Percentiles rank a stretch among this genome's conserved stretches.
Conservation (phyloP, 2,329 filamentous ascomycete genomes). For the Neofusicoccum cordaticola region DNA sequence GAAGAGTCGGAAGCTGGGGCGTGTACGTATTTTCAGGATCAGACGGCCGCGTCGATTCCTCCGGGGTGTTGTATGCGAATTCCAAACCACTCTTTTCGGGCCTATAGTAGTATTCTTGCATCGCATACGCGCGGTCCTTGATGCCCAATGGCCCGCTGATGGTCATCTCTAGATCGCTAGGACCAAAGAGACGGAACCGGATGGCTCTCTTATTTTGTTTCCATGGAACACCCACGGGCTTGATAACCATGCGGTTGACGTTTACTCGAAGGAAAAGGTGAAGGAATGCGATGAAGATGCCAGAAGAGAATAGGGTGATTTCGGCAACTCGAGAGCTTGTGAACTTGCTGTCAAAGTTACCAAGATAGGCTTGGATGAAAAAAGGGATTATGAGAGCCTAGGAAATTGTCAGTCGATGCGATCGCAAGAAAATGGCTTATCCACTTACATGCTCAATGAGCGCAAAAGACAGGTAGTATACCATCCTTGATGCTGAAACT, state of each 20-base stretch:
- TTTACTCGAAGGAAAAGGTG: slow-evolving; percentile 67
- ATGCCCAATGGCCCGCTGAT: slow-evolving; percentile 38
- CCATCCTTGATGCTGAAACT: slow-evolving; percentile 65
- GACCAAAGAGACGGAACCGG: slow-evolving; percentile 43
- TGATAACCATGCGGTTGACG: slow-evolving; percentile 55
- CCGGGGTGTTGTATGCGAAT: slow-evolving; percentile 31
- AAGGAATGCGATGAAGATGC: slow-evolving; percentile 62
- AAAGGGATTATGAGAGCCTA: slow-evolving; percentile 64
- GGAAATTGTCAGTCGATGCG: slow-evolving; percentile 29
- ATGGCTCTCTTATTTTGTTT: slow-evolving; percentile 44
- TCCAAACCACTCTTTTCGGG: slow-evolving; percentile 37
- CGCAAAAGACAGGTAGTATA: slow-evolving; percentile 62
- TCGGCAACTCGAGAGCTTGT: slow-evolving; percentile 62
- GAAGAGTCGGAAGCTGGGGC: background rate
- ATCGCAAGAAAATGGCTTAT: slow-evolving; percentile 24
- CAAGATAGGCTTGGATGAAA: slow-evolving; percentile 52
- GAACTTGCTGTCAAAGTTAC: slow-evolving; percentile 42
- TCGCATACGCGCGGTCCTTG: slow-evolving; percentile 25
- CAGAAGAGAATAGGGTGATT: slow-evolving; percentile 64
- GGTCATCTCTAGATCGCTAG: slow-evolving; percentile 41
- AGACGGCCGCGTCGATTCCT: slow-evolving; percentile 25
- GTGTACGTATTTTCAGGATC: slow-evolving; percentile 24
- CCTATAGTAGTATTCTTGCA: slow-evolving; percentile 26
- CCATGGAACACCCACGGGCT: slow-evolving; percentile 47
- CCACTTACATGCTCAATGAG: slow-evolving; percentile 56